Conservation (phyloP, 2,329 filamentous ascomycete genomes). For the Fusarium austroafricanum region DNA sequence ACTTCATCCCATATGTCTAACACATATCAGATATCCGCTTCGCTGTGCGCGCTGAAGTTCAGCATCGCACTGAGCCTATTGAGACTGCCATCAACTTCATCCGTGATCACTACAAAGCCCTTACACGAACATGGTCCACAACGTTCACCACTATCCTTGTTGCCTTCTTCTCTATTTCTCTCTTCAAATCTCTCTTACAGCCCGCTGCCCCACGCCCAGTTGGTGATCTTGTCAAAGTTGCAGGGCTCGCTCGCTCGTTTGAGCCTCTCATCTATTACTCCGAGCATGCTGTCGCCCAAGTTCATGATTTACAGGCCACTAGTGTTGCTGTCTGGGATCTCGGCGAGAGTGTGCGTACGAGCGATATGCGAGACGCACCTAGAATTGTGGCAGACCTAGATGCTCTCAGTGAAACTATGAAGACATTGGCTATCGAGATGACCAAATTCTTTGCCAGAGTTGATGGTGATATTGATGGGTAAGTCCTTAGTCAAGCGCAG, state of each 20-base stretch:
- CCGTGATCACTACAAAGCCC: slow-evolving; percentile 66
- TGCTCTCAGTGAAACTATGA: slow-evolving; percentile 85
- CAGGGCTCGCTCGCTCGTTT: slow-evolving; percentile 88
- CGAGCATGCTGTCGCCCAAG: slow-evolving; percentile 86
- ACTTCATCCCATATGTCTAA: slow-evolving; percentile 9
- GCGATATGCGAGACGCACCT: slow-evolving; percentile 90
- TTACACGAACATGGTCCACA: slow-evolving; percentile 78
- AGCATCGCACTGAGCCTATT: slow-evolving; percentile 86
- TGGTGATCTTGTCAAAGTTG: slow-evolving; percentile 86
- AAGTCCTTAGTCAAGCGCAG: slow-evolving; percentile 45
- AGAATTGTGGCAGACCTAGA: slow-evolving; percentile 89
- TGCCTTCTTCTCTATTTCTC: slow-evolving; percentile 71
- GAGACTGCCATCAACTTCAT: slow-evolving; percentile 76
- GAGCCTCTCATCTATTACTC: slow-evolving; percentile 96
- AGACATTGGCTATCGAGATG: slow-evolving; percentile 84
- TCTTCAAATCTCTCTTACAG: slow-evolving; percentile 74
- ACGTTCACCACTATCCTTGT: slow-evolving; percentile 71
- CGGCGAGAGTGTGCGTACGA: slow-evolving; percentile 86
- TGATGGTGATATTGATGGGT: slow-evolving; percentile 90
- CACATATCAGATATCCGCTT: slow-evolving; percentile 80
- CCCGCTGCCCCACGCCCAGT: slow-evolving; percentile 65
- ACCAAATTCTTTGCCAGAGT: slow-evolving; percentile 94
- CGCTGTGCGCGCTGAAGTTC: slow-evolving; percentile 86
- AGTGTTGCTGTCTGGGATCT: slow-evolving; percentile 95
- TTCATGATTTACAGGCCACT: slow-evolving; percentile 89